Evolutionary conservation across 2,329 filamentous ascomycete species (phyloP).

Genomic region (Hansfordia pulvinata): DNA sequence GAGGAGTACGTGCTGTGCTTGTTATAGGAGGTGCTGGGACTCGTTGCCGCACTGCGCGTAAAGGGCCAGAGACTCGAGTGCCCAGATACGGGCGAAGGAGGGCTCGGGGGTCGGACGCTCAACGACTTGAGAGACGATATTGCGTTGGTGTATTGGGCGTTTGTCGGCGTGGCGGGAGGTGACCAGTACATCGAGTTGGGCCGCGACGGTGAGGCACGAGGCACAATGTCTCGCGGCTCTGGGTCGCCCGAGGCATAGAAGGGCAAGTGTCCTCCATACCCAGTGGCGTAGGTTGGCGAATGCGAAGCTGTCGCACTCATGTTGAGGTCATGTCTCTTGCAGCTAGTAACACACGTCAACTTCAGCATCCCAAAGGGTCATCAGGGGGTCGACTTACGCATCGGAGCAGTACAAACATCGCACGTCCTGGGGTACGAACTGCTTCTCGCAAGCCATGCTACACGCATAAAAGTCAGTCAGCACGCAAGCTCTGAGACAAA

Average conservation of each 20-base stretch:
- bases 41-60: conserved; percentile 33
- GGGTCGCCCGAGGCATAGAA: conserved; percentile 29
- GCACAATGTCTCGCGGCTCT: conserved; percentile 48
- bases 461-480: conserved; percentile 14
- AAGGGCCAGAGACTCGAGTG: conserved; percentile 39
- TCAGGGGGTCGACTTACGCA: conserved; percentile 33
- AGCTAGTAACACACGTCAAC: conserved; percentile 23
- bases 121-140: conserved; percentile 42
- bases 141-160: conserved; percentile 32
- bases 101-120: conserved; percentile 38
- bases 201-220: conserved; percentile 48
- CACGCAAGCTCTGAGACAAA: conserved; percentile 5
- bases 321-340: conserved; percentile 38
- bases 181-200: conserved; percentile 41
- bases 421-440: conserved; percentile 45
- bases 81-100: conserved; percentile 35
- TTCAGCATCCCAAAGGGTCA: conserved; percentile 6
- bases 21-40: conserved; percentile 39
- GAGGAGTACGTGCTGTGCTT: conserved; percentile 32
- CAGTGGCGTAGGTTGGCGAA: conserved; percentile 14
- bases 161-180: conserved; percentile 36
- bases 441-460: conserved; percentile 56
- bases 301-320: conserved; percentile 16
- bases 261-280: conserved; percentile 22
- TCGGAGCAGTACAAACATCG: conserved; percentile 50